Evolutionary conservation across 139 green algal species (phyloP).

Genomic region (Klebsormidium nitens): DNA sequence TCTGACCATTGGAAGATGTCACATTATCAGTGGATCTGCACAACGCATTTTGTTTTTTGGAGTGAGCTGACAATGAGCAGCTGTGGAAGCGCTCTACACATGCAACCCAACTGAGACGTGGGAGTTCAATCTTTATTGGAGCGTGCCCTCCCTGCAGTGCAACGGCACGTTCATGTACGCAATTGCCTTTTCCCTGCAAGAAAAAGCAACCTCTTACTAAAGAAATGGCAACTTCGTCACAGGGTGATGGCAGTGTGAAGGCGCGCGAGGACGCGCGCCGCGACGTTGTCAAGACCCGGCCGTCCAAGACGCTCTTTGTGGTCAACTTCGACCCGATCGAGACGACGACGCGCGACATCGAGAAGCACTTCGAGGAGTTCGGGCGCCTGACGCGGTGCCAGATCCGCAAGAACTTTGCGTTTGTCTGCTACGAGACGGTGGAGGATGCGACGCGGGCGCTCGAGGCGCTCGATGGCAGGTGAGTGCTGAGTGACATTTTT

Average conservation of each 20-base stretch:
- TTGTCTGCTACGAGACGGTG: conserved; percentile 38
- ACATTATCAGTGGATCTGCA: too few relatives aligned
- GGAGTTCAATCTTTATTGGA: too few relatives aligned
- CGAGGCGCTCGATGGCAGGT: conserved; percentile 28
- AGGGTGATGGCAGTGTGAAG: conserved; percentile 30
- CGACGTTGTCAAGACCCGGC: not conserved
- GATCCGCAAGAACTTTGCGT: conserved; percentile 44
- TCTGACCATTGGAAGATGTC: too few relatives aligned
- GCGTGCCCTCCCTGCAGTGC: too few relatives aligned
- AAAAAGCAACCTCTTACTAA: too few relatives aligned
- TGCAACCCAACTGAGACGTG: too few relatives aligned
- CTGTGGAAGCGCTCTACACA: too few relatives aligned
- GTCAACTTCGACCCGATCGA: conserved; percentile 41
- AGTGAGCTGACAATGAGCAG: too few relatives aligned
- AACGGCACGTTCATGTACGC: too few relatives aligned
- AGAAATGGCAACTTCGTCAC: not conserved
- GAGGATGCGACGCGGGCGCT: conserved; percentile 31
- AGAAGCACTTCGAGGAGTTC: conserved; percentile 30
- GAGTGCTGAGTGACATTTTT: not conserved
- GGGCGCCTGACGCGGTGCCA: conserved; percentile 30
- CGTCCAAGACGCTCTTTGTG: conserved; percentile 39
- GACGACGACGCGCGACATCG: conserved; percentile 21
- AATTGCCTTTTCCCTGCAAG: too few relatives aligned
- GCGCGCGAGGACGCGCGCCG: conserved; percentile 21
- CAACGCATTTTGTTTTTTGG: too few relatives aligned